These are phyloP conservation scores for Citeromyces hawaiiensis DNA, from an alignment of 1,139 yeast genomes.

Conservation along the genomic window DNA sequence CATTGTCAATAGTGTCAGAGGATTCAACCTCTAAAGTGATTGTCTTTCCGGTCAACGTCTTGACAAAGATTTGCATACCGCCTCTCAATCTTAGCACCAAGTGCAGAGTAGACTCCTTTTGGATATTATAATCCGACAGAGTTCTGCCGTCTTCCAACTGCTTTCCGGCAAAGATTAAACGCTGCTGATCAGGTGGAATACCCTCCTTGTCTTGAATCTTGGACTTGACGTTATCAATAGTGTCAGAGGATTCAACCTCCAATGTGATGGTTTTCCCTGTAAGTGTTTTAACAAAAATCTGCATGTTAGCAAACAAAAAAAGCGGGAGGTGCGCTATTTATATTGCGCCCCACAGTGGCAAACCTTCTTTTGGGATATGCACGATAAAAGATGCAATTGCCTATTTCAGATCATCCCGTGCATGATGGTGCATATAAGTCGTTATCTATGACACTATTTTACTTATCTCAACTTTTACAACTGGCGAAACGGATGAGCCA, in stretches of 20 bases:
- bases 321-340: conserved; percentile 12
- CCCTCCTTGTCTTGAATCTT: conserved; percentile 84
- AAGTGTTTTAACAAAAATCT: conserved; percentile 65
- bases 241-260: conserved; percentile 75
- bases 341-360: conserved; percentile 2
- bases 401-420: not conserved
- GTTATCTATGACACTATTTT: not conserved
- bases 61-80: conserved; percentile 48
- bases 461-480: not conserved
- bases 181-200: conserved; percentile 79
- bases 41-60: conserved; percentile 60
- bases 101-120: conserved; percentile 64
- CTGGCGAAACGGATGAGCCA: not conserved
- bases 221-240: conserved; percentile 73
- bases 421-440: not conserved
- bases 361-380: conserved; percentile 1
- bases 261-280: conserved; percentile 73
- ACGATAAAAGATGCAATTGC: conserved; percentile 1
- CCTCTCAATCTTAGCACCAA: conserved; percentile 66
- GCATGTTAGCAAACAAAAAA: conserved; percentile 33
- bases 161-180: conserved; percentile 79
- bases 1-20: conserved; percentile 57
- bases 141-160: conserved; percentile 81
- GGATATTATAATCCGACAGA: conserved; percentile 66
- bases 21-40: conserved; percentile 62